Base-by-base conservation (phyloP, 2,329 filamentous ascomycete genomes). In the Aspergillus unguis region DNA sequence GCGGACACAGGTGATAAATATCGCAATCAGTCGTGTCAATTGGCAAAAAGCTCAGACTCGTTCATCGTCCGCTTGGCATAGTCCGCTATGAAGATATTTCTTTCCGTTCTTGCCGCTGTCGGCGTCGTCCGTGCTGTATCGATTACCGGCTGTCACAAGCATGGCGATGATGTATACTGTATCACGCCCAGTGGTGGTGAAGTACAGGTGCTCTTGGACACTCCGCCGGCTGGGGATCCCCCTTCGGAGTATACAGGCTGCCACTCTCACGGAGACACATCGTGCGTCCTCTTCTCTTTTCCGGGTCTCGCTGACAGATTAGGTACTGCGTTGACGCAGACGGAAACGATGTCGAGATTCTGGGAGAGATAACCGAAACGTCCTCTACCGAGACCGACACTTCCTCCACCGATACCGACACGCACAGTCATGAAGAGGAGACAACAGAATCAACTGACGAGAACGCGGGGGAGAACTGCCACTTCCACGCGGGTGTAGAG, bases 401-500 rank as follows among this genome's bases (percentile, higher is more conserved):
- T 11, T 23, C 6, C 36, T 38, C 65, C 54, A 35, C 36, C 3
- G 17, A 23, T 23, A 38, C 36, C 8, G 36, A 38, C 5, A 17
- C 17, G 17, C 17, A 17, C 17, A 17, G 17, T 17, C 17, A 66
- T 49, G 46, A 28, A 6, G 52, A 48, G 11, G 48, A 41, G 4
- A 40, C 33, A 3, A 33, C 32, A n/a, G 29, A 31, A 5, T 44
- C 48, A 6, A 28, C 26, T 54, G 31, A n/a, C 49, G 56, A 10
- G 52, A 53, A 35, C 48, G 42, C 11, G 31, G 45, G 70, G n/a
- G 61, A 77, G 57, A 76, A 81, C 60, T 90, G 86, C 60, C 87
- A 91, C 64, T 88, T 86, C 68, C 87, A 91, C 60, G 86, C 86
- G 7, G 86, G 86, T 35, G 84, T 90, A 25, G 85, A 89, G 85